Conservation (phyloP, 768 basidiomycete genomes). For the Leccinum pellstonianum region DNA sequence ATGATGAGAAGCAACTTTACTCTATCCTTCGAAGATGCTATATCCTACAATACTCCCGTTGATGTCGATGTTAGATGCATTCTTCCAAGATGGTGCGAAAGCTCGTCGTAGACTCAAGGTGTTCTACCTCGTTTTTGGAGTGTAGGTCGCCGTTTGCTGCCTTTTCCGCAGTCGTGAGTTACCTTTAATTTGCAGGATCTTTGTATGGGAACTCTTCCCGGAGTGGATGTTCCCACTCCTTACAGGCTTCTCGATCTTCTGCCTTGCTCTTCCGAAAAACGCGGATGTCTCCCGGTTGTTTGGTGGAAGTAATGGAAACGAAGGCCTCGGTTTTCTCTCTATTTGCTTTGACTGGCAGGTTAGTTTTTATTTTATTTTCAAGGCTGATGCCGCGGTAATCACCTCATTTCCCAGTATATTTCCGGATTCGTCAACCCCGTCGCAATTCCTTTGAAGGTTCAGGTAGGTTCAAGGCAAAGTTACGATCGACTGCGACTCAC, state of each 20-base stretch:
- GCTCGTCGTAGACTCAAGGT: constrained; percentile 41
- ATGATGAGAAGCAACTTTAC: constrained; percentile 19
- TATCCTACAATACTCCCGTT: constrained; percentile 34
- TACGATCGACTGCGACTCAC: background rate
- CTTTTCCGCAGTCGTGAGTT: background rate
- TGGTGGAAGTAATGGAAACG: constrained; percentile 61
- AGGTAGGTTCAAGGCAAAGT: constrained; percentile 22
- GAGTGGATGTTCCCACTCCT: constrained; percentile 53
- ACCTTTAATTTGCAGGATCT: constrained; percentile 30
- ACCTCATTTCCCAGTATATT: constrained; percentile 20
- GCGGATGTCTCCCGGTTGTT: constrained; percentile 54
- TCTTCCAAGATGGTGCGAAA: constrained; percentile 42
- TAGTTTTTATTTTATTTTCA: constrained; percentile 24
- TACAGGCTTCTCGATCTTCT: constrained; percentile 61
- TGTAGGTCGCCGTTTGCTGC: constrained; percentile 33
- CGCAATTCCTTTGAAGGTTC: constrained; percentile 53
- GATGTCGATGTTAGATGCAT: constrained; percentile 29
- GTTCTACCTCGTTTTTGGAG: constrained; percentile 25
- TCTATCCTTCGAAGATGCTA: constrained; percentile 49
- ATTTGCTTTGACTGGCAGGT: constrained; percentile 63
- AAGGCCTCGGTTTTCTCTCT: constrained; percentile 59
- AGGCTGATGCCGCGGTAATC: background rate
- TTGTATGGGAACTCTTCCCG: constrained; percentile 29
- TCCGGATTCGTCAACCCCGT: constrained; percentile 41
- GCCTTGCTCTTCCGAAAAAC: constrained; percentile 52